Base-by-base conservation (phyloP, 2,329 filamentous ascomycete genomes). In the Aspergillus viridinutans region DNA sequence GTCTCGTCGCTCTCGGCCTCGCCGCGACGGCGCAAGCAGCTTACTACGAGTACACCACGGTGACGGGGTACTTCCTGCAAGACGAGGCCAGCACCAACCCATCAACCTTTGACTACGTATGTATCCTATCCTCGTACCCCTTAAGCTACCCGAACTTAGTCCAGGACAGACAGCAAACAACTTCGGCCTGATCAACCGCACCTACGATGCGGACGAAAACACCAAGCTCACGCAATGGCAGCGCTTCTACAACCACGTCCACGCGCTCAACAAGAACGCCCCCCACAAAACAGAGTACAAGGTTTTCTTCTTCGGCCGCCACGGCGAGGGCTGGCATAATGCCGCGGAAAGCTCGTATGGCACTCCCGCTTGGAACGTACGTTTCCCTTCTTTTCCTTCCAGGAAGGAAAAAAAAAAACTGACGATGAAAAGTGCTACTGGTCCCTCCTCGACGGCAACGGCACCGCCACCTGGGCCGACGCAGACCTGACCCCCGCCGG, bases 1-100 rank as follows among this genome's bases (percentile, higher is more conserved):
- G 92, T 0, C 87, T 90, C 0, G 86, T 85, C 50, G 92, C 90
- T 0, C 76, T 92, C 0, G 80, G 84, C 1, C 80, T 96, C 0
- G 85, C 88, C 3, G 85, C 91, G 59, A 86, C 95, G 79, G 94
- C 90, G 3, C 78, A 64, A 4, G 65, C 66, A 4, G 59, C 62
- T 7, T 62, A 65, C 42, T 63, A 72, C 56, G 64, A 70, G 35
- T 78, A 78, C 56, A 69, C 69, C 23, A 73, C 76, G 4, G 75
- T 82, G 9, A 65, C 72, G 3, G 79, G 79, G 3, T 78, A 78
- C 61, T 82, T 82, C 63, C 58, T 77, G 48, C 80, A 82, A 61
- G 79, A 80, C 65, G 75, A 79, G 49, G 69, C 69, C 3, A 61
- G 69, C 2, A 82, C 79, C 8, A 72, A 81, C 61, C 63, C 76